Evolutionary conservation across 2,329 filamentous ascomycete species (phyloP).

Genomic region (Neoscytalidium dimidiatum): DNA sequence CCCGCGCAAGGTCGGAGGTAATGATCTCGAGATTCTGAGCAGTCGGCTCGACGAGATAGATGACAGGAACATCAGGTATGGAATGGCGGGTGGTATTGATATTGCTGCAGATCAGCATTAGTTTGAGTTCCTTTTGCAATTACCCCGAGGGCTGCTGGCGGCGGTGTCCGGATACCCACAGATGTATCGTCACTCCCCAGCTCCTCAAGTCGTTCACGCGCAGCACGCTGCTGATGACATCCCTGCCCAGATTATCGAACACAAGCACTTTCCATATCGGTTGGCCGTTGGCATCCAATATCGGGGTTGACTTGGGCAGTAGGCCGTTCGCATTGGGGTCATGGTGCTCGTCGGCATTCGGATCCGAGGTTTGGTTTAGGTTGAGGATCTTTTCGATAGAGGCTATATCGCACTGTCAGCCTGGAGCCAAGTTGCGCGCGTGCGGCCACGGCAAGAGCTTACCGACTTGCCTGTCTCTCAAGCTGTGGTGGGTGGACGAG

Average conservation of each 20-base stretch:
- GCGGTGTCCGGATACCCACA: conserved; percentile 68
- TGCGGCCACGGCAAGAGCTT: conserved; percentile 35
- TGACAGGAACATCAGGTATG: conserved; percentile 93
- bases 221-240: conserved; percentile 95
- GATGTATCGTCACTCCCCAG: conserved; percentile 95
- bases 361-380: conserved; percentile 70
- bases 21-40: conserved; percentile 78
- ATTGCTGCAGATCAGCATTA: conserved; percentile 54
- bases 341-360: conserved; percentile 58
- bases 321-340: conserved; percentile 65
- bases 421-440: background rate
- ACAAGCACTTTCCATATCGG: conserved; percentile 98
- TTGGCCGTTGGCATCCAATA: conserved; percentile 83
- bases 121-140: background rate
- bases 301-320: conserved; percentile 70
- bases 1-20: conserved; percentile 80
- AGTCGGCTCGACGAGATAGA: conserved; percentile 94
- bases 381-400: conserved; percentile 96
- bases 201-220: conserved; percentile 89
- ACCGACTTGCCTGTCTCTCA: conserved; percentile 74
- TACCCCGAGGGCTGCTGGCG: background rate
- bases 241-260: conserved; percentile 87
- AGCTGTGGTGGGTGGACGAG: conserved; percentile 52
- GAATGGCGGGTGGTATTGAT: conserved; percentile 79
- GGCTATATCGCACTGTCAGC: conserved; percentile 52